Evolutionary conservation across 768 basidiomycete genomes (phyloP).

Genomic region (Tulasnella sp.): DNA sequence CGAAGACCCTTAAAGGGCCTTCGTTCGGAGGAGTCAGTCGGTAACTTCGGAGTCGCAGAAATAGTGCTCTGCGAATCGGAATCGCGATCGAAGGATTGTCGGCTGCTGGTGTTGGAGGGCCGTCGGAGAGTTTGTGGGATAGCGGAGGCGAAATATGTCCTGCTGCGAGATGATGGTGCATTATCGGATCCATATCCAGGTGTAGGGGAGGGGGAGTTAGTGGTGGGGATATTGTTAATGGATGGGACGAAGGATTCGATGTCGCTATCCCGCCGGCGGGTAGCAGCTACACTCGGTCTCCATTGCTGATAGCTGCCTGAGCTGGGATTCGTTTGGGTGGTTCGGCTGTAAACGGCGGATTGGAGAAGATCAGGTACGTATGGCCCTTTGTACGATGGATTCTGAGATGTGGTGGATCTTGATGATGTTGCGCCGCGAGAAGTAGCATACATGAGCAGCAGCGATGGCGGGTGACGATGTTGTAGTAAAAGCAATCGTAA

Average conservation of each 20-base stretch:
- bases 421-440: conserved; percentile 2
- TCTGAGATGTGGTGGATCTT: conserved; percentile 7
- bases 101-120: background rate
- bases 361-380: conserved; percentile 1
- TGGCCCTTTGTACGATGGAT: background rate
- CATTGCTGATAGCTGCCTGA: conserved; percentile 11
- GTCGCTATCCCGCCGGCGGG: conserved; percentile 8
- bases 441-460: conserved; percentile 3
- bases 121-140: background rate
- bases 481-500: conserved; percentile 10
- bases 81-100: background rate
- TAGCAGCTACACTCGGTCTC: background rate
- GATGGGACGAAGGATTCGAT: background rate
- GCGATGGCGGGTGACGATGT: conserved; percentile 4
- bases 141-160: background rate
- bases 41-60: background rate
- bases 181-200: background rate
- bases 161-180: background rate
- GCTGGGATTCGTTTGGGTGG: background rate
- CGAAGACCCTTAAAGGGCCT: background rate
- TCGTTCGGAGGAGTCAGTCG: conserved; percentile 4
- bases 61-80: background rate
- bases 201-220: background rate
- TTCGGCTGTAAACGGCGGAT: background rate
- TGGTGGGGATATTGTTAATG: background rate